Conservation (phyloP, 106 monocot species). For the Allium fistulosum region DNA sequence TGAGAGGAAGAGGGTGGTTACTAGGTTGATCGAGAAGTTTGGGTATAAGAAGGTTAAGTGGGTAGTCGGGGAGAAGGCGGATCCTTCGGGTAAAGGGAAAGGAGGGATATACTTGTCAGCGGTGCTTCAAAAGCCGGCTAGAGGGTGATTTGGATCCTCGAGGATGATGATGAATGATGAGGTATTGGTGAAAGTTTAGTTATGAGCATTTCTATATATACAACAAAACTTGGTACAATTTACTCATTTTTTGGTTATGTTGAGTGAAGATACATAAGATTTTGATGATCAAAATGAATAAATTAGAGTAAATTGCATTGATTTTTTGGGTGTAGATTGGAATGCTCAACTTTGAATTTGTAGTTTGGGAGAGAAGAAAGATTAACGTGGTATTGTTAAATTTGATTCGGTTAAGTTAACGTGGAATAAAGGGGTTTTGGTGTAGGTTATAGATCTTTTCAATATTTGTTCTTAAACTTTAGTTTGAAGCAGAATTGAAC, state of each 20-base stretch:
- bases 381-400: neutral
- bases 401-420: constrained; percentile 1
- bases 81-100: constrained; percentile 24
- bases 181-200: neutral
- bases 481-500: neutral
- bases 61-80: constrained; percentile 77
- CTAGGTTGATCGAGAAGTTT: constrained; percentile 64
- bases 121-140: constrained; percentile 76
- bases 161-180: neutral
- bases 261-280: too few relatives aligned
- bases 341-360: neutral
- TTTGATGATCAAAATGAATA: neutral
- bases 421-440: constrained; percentile 1
- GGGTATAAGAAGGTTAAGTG: constrained; percentile 97
- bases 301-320: neutral
- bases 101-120: constrained; percentile 54
- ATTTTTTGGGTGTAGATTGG: neutral
- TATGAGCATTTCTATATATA: too few relatives aligned
- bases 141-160: constrained; percentile 22
- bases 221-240: too few relatives aligned
- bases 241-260: too few relatives aligned
- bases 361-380: neutral
- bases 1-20: constrained; percentile 54
- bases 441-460: constrained; percentile 1
- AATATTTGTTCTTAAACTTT: neutral